A percentile compares a stretch with the other conserved stretches of the same genome.
Conservation (phyloP, 768 basidiomycete species). For the Rubroboletus pulcherrimus region DNA sequence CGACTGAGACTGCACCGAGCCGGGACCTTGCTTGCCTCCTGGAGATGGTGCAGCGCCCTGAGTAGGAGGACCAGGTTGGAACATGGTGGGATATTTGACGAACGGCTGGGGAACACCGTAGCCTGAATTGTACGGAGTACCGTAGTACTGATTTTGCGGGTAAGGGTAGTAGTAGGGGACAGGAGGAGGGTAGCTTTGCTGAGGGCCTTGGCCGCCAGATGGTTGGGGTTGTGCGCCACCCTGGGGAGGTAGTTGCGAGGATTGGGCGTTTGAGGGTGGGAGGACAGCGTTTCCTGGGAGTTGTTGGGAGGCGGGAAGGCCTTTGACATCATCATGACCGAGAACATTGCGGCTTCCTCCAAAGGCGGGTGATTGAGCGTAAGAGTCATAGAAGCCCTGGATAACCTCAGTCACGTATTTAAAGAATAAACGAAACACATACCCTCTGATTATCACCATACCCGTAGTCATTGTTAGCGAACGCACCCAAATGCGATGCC, state of each 20-base stretch:
- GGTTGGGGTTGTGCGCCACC: conserved; percentile 53
- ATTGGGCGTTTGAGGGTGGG: conserved; percentile 51
- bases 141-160: conserved; percentile 75
- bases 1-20: conserved; percentile 46
- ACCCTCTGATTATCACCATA: conserved; percentile 69
- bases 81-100: conserved; percentile 75
- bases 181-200: conserved; percentile 64
- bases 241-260: conserved; percentile 50
- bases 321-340: conserved; percentile 75
- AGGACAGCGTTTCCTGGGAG: conserved; percentile 48
- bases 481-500: conserved; percentile 47
- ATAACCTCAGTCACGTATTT: conserved; percentile 15
- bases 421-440: conserved; percentile 22
- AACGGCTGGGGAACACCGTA: conserved; percentile 62
- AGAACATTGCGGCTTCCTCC: conserved; percentile 56
- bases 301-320: conserved; percentile 56
- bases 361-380: conserved; percentile 61
- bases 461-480: conserved; percentile 61
- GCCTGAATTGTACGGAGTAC: conserved; percentile 60
- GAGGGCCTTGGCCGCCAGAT: conserved; percentile 57
- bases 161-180: conserved; percentile 61
- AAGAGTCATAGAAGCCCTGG: conserved; percentile 77
- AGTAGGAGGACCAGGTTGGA: conserved; percentile 66
- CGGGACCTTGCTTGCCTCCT: conserved; percentile 61
- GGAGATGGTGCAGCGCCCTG: conserved; percentile 64